Evolutionary conservation across 768 basidiomycete genomes (phyloP).

Genomic region (Xerocomellus dryophilus): DNA sequence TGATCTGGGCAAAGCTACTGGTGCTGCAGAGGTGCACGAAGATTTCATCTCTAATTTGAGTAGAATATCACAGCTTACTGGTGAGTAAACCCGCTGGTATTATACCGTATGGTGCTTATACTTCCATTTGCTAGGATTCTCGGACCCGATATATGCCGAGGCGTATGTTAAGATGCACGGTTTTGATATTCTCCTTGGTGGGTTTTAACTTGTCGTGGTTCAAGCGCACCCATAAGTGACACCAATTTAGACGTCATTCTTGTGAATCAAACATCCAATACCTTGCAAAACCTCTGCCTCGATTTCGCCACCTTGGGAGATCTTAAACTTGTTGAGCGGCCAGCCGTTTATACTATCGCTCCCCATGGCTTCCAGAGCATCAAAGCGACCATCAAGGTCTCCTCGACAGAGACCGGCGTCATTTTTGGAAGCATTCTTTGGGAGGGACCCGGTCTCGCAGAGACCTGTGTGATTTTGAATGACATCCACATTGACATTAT

Average conservation of each 20-base stretch:
- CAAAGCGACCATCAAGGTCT: slow-evolving; percentile 97
- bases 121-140: slow-evolving; percentile 63
- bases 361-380: slow-evolving; percentile 98
- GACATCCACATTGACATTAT: slow-evolving; percentile 98
- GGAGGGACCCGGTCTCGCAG: slow-evolving; percentile 85
- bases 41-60: slow-evolving; percentile 94
- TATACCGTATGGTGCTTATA: neutral
- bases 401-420: slow-evolving; percentile 97
- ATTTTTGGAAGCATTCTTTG: slow-evolving; percentile 98
- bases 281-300: slow-evolving; percentile 92
- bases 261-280: slow-evolving; percentile 93
- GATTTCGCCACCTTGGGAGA: slow-evolving; percentile 98
- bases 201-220: slow-evolving; percentile 10
- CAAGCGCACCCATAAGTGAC: neutral
- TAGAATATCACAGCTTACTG: slow-evolving; percentile 90
- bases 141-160: slow-evolving; percentile 97
- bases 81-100: slow-evolving; percentile 36
- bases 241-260: slow-evolving; percentile 74
- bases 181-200: slow-evolving; percentile 92
- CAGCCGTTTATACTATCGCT: slow-evolving; percentile 86
- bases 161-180: slow-evolving; percentile 97
- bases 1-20: slow-evolving; percentile 88
- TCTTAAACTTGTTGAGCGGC: slow-evolving; percentile 95
- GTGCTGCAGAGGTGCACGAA: slow-evolving; percentile 76
- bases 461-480: slow-evolving; percentile 90